A percentile compares a stretch with the other conserved stretches of the same genome.
Evolutionary conservation across 2,329 filamentous ascomycete genomes (phyloP).

Genomic region (Neobulgaria alba): DNA sequence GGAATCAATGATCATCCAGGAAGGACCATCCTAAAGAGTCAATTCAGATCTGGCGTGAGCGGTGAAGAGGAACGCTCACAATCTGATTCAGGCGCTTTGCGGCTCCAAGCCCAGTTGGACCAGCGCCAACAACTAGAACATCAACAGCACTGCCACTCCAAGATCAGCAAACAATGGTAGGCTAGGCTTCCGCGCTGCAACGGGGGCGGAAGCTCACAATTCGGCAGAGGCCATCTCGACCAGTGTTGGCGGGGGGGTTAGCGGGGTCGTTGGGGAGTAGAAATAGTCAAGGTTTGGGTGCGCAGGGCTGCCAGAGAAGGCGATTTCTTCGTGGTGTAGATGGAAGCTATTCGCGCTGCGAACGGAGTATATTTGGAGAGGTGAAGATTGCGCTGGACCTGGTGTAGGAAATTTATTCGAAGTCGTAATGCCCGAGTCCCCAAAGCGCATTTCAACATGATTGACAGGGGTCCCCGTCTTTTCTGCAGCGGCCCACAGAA

Average conservation of each 20-base stretch:
- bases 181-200: neutral
- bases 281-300: no score
- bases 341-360: no score
- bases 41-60: conserved; percentile 6
- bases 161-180: conserved; percentile 4
- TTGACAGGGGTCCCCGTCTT: no score
- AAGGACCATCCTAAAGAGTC: conserved; percentile 64
- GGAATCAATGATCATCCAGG: conserved; percentile 92
- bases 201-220: conserved; percentile 13
- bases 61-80: conserved; percentile 38
- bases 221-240: conserved; percentile 13
- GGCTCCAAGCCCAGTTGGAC: conserved; percentile 93
- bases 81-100: conserved; percentile 97
- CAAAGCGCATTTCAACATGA: no score
- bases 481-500: no score
- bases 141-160: conserved; percentile 61
- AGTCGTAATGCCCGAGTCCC: no score
- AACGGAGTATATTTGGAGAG: no score
- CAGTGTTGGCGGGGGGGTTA: conserved; percentile 1
- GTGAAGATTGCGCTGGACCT: no score
- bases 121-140: conserved; percentile 95
- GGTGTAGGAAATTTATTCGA: no score
- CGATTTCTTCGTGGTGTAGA: no score
- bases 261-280: conserved; percentile 1
- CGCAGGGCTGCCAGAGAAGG: no score